Conservation (phyloP, 2,329 filamentous ascomycete species). For the Diaporthe eres region DNA sequence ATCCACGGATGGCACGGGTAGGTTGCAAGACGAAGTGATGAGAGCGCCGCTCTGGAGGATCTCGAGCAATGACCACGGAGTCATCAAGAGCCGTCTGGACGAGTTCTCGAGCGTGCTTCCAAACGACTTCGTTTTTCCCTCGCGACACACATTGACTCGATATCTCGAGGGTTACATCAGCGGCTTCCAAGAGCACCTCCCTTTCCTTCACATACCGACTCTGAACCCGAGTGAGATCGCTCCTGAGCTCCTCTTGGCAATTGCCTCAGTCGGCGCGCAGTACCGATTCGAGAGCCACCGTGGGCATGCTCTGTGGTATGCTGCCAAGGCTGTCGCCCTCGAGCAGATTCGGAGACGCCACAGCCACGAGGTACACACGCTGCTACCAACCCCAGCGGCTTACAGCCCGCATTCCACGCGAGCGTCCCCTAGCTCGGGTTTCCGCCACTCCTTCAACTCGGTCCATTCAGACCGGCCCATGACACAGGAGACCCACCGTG, state of each 20-base stretch:
- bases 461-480: slow-evolving; percentile 69
- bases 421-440: slow-evolving; percentile 70
- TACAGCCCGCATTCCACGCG: slow-evolving; percentile 73
- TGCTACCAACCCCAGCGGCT: slow-evolving; percentile 69
- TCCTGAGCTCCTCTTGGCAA: slow-evolving; percentile 76
- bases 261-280: slow-evolving; percentile 77
- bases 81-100: slow-evolving; percentile 71
- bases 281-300: slow-evolving; percentile 74
- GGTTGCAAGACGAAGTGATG: slow-evolving; percentile 58
- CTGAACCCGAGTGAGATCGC: slow-evolving; percentile 74
- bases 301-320: slow-evolving; percentile 73
- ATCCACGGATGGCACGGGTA: slow-evolving; percentile 53
- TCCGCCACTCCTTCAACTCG: slow-evolving; percentile 71
- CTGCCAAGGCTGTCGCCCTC: slow-evolving; percentile 69
- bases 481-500: slow-evolving; percentile 71
- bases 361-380: slow-evolving; percentile 69
- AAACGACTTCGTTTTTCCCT: slow-evolving; percentile 76
- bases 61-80: slow-evolving; percentile 66
- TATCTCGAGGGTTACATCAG: slow-evolving; percentile 80
- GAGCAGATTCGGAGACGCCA: slow-evolving; percentile 72
- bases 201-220: slow-evolving; percentile 78
- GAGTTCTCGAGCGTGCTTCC: slow-evolving; percentile 74
- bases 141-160: slow-evolving; percentile 76
- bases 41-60: slow-evolving; percentile 61
- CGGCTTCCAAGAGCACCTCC: slow-evolving; percentile 73